Conservation (phyloP, 2,329 filamentous ascomycete species). For the Westerdykella aurantiaca region DNA sequence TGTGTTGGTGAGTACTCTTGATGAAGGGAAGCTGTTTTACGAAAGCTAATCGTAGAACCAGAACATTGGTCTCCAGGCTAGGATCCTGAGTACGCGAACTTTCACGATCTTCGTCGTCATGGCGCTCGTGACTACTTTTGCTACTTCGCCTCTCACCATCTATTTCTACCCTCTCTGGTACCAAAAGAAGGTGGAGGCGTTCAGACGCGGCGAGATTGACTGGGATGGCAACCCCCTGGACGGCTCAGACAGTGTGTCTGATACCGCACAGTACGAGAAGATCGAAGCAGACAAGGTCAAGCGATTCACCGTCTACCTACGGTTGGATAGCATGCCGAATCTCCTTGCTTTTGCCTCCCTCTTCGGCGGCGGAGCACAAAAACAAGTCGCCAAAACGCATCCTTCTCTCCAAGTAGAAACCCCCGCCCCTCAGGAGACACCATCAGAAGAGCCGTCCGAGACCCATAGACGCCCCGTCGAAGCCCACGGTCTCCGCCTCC, state of each 20-base stretch:
- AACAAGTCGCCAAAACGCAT: slow-evolving; percentile 36
- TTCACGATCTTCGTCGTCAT: slow-evolving; percentile 96
- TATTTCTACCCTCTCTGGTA: slow-evolving; percentile 73
- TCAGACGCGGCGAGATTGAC: slow-evolving; percentile 82
- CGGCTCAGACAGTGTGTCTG: slow-evolving; percentile 35
- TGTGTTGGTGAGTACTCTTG: slow-evolving; percentile 63
- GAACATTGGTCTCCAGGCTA: slow-evolving; percentile 78
- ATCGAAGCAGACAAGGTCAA: slow-evolving; percentile 49
- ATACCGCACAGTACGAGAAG: slow-evolving; percentile 46
- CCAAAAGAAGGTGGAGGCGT: slow-evolving; percentile 64
- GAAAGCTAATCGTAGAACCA: slow-evolving; percentile 27
- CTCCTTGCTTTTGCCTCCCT: slow-evolving; percentile 78
- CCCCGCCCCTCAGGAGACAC: slow-evolving; percentile 11
- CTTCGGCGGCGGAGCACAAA: slow-evolving; percentile 53
- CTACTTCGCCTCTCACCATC: slow-evolving; percentile 70
- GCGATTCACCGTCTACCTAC: slow-evolving; percentile 71
- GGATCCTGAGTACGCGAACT: slow-evolving; percentile 71
- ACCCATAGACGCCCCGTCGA: slow-evolving; percentile 51
- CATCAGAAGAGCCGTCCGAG: slow-evolving; percentile 14
- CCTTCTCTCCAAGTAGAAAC: slow-evolving; percentile 23
- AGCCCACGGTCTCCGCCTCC: slow-evolving; percentile 77
- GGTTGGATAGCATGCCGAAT: slow-evolving; percentile 76
- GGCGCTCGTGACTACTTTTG: slow-evolving; percentile 80
- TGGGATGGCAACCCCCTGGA: slow-evolving; percentile 61
- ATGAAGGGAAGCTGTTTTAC: not conserved